phyloP scores from a whole-genome alignment of 2,329 filamentous ascomycete genomes.

The Geosmithia morbida region DNA sequence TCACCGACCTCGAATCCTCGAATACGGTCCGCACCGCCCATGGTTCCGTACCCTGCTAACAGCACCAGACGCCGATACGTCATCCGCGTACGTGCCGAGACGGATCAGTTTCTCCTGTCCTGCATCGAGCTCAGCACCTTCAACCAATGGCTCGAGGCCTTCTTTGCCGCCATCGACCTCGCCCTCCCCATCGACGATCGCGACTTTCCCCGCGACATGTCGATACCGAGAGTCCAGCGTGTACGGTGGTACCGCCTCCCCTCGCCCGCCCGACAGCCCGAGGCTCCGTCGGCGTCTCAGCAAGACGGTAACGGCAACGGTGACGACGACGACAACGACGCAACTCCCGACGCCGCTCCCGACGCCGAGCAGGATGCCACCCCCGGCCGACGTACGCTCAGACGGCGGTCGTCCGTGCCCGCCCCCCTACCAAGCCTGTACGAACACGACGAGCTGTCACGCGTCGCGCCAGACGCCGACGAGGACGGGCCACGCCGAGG shows the following conservation, averaged over 20 bases:
- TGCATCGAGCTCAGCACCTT: slow-evolving; percentile 51
- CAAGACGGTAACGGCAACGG: background rate
- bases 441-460: background rate
- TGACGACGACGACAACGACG: background rate
- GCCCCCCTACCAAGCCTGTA: slow-evolving; percentile 2
- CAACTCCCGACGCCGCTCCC: background rate
- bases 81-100: slow-evolving; percentile 57
- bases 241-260: slow-evolving; percentile 33
- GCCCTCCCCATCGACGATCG: slow-evolving; percentile 58
- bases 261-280: slow-evolving; percentile 11
- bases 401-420: slow-evolving; percentile 6
- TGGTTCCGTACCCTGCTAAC: background rate
- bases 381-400: background rate
- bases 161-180: slow-evolving; percentile 62
- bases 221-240: slow-evolving; percentile 41
- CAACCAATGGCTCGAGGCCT: slow-evolving; percentile 51
- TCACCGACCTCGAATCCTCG: too few species aligned
- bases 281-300: slow-evolving; percentile 5
- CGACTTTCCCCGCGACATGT: slow-evolving; percentile 46
- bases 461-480: background rate
- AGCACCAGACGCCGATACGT: slow-evolving; percentile 41
- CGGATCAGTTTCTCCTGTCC: slow-evolving; percentile 59
- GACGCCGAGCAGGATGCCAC: too few species aligned
- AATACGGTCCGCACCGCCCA: too few species aligned
- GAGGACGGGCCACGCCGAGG: background rate